Conservation (phyloP, 768 basidiomycete species). For the Tricholoma terreum region DNA sequence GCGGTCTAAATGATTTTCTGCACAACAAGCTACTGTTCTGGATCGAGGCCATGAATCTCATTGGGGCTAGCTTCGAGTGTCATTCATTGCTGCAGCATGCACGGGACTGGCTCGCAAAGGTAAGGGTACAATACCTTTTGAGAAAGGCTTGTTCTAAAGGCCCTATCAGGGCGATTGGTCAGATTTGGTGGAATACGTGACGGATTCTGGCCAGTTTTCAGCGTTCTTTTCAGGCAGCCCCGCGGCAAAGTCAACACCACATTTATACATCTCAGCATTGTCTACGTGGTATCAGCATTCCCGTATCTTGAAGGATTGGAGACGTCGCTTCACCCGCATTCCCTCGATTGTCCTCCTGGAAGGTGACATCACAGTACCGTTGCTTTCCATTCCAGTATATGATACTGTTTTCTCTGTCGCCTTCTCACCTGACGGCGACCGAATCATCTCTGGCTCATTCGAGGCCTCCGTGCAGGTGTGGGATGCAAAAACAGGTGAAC, state of each 20-base stretch:
- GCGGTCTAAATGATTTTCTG: slow-evolving; percentile 7
- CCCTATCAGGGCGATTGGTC: background rate
- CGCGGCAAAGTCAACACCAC: too few species aligned
- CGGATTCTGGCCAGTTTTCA: slow-evolving; percentile 15
- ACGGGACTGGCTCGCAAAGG: slow-evolving; percentile 8
- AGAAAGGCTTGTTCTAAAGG: background rate
- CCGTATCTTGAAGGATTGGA: slow-evolving; percentile 7
- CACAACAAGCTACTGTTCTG: too few species aligned
- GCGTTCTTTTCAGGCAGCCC: too few species aligned
- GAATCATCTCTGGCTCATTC: too few species aligned
- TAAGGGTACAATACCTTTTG: background rate
- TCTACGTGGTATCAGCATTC: slow-evolving; percentile 5
- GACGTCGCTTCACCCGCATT: slow-evolving; percentile 9
- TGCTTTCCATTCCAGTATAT: slow-evolving; percentile 7
- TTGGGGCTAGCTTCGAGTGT: too few species aligned
- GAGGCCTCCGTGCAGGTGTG: too few species aligned
- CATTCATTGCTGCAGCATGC: slow-evolving; percentile 13
- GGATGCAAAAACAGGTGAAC: too few species aligned
- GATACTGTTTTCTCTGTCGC: slow-evolving; percentile 1
- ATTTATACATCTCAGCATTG: too few species aligned
- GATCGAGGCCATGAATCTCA: too few species aligned
- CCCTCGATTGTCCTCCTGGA: too few species aligned
- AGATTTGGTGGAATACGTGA: background rate
- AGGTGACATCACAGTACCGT: slow-evolving; percentile 1
- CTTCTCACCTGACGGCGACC: too few species aligned